Evolutionary conservation across 202 grass and related monocot genomes (phyloP).

Genomic region (Sporobolus alterniflorus): DNA sequence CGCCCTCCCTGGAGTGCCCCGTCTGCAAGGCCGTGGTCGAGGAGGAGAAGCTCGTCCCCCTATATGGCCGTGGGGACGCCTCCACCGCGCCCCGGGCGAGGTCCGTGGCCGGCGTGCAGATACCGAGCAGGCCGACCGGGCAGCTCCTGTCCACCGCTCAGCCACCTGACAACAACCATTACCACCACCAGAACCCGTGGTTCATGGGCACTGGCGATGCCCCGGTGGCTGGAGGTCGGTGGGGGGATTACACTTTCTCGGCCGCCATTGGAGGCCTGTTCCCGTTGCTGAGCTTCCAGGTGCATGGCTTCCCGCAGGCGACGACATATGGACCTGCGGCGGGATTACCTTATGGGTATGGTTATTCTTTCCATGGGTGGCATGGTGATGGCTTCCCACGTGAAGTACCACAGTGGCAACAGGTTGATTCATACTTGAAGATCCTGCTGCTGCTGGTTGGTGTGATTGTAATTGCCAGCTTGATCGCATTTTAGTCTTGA

Average conservation of each 20-base stretch:
- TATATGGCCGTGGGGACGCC: conserved; percentile 66
- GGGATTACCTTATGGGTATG: conserved; percentile 70
- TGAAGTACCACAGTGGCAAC: conserved; percentile 48
- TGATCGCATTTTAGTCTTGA: conserved; percentile 49
- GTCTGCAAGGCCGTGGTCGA: conserved; percentile 80
- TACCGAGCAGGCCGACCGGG: conserved; percentile 55
- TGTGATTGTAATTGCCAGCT: conserved; percentile 67
- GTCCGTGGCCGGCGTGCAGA: conserved; percentile 42
- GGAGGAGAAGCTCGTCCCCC: conserved; percentile 78
- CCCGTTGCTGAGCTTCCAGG: conserved; percentile 76
- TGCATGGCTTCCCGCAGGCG: conserved; percentile 68
- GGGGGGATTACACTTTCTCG: conserved; percentile 81
- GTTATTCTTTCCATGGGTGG: conserved; percentile 67
- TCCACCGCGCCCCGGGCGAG: conserved; percentile 45
- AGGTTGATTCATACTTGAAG: conserved; percentile 66
- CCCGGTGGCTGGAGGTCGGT: conserved; percentile 42
- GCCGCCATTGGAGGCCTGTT: conserved; percentile 74
- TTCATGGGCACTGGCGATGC: conserved; percentile 45
- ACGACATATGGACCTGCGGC: conserved; percentile 59
- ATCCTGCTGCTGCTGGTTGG: conserved; percentile 60
- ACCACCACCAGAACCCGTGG: conserved; percentile 52
- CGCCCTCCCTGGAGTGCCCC: conserved; percentile 74
- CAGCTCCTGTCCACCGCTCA: conserved; percentile 55
- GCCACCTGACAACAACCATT: conserved; percentile 59
- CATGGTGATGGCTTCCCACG: conserved; percentile 59